Conservation (phyloP, 2,329 filamentous ascomycete genomes). For the Monilinia polystroma region DNA sequence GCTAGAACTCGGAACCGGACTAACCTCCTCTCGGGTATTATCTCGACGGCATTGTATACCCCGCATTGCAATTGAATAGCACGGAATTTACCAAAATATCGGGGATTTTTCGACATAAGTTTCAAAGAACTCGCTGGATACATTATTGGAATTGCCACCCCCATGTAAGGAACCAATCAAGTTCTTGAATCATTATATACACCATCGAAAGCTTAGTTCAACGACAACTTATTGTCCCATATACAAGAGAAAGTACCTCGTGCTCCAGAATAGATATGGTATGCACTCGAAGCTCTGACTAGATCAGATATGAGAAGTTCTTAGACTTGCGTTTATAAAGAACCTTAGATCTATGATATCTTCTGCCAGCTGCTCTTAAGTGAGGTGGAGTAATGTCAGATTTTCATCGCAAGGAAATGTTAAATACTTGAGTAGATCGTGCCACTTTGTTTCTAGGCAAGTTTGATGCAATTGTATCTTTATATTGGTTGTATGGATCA, state of each 20-base stretch:
- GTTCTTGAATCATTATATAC: no score
- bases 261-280: background rate
- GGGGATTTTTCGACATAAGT: background rate
- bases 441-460: background rate
- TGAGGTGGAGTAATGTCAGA: background rate
- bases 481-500: no score
- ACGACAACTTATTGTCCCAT: background rate
- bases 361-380: background rate
- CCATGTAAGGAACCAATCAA: no score
- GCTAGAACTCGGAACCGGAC: background rate
- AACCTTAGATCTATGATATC: background rate
- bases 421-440: background rate
- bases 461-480: background rate
- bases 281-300: background rate
- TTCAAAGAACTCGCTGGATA: background rate
- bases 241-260: no score
- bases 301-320: background rate
- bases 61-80: background rate
- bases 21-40: background rate
- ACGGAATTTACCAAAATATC: background rate
- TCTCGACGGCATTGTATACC: background rate
- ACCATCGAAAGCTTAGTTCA: background rate
- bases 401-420: background rate
- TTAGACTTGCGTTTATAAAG: background rate
- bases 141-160: no score